Percentiles rank a stretch among this genome's conserved stretches.
These are phyloP conservation scores for Colletotrichum phormii DNA, from an alignment of 2,329 filamentous ascomycete genomes.

Conservation along the genomic window DNA sequence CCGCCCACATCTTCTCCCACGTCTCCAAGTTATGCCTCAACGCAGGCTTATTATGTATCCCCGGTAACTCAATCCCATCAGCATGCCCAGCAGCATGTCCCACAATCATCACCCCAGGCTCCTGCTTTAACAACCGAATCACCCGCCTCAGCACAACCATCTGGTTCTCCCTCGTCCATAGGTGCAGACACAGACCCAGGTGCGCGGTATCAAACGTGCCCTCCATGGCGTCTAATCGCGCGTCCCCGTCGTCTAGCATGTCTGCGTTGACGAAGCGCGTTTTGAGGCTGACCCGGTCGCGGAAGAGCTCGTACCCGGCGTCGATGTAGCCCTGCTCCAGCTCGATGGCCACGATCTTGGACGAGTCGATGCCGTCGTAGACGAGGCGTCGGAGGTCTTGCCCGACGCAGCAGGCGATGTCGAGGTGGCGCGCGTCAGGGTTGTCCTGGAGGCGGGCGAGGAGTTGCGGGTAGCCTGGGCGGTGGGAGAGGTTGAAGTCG, in stretches of 20 bases:
- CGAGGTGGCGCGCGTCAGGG: constrained; percentile 38
- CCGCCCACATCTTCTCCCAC: constrained; percentile 36
- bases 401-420: constrained; percentile 45
- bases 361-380: constrained; percentile 40
- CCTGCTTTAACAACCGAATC: constrained; percentile 20
- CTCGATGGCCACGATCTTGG: constrained; percentile 40
- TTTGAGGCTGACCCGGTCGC: constrained; percentile 39
- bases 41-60: neutral
- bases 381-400: constrained; percentile 44
- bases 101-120: constrained; percentile 31
- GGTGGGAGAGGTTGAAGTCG: constrained; percentile 28
- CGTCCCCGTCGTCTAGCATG: constrained; percentile 38
- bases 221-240: constrained; percentile 32
- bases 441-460: constrained; percentile 34
- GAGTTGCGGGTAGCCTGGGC: constrained; percentile 29
- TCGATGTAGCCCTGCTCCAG: constrained; percentile 39
- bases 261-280: constrained; percentile 39
- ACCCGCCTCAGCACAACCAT: constrained; percentile 23
- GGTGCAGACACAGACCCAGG: constrained; percentile 42
- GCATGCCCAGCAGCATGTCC: constrained; percentile 34
- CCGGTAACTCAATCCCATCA: constrained; percentile 15
- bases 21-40: constrained; percentile 34
- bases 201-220: constrained; percentile 40
- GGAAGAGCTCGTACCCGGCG: constrained; percentile 43
- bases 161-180: constrained; percentile 41